Conservation (phyloP, 2,329 filamentous ascomycete genomes). For the Domatiomyces catenatus region DNA sequence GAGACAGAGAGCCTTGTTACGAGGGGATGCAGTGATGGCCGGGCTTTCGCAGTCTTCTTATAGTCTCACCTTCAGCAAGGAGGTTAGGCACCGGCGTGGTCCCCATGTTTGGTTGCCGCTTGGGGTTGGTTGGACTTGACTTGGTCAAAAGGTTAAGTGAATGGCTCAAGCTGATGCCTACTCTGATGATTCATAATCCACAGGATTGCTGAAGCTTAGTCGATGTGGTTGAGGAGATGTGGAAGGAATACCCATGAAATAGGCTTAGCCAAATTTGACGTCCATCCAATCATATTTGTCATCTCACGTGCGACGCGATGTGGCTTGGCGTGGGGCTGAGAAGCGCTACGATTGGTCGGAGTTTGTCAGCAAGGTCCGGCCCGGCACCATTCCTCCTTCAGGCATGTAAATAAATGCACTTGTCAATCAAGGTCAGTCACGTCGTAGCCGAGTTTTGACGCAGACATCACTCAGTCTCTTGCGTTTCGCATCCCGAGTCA, state of each 20-base stretch:
- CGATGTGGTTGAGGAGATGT: neutral
- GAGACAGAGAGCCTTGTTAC: too few relatives aligned
- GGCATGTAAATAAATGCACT: neutral
- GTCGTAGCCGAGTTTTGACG: neutral
- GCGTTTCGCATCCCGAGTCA: neutral
- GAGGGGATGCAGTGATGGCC: too few relatives aligned
- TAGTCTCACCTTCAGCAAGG: neutral
- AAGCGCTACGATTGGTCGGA: neutral
- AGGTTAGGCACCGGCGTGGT: neutral
- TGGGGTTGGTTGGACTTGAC: neutral
- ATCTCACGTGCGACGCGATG: too few relatives aligned
- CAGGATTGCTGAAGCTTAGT: neutral
- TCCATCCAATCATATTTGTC: too few relatives aligned
- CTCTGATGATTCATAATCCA: neutral
- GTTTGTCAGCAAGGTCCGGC: neutral
- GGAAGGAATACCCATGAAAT: neutral
- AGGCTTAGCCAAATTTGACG: neutral
- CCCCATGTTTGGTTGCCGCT: neutral
- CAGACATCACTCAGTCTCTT: neutral
- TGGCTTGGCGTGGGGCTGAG: neutral
- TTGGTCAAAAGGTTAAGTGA: neutral
- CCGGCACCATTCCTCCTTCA: neutral
- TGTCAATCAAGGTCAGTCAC: neutral
- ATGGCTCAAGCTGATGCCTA: neutral
- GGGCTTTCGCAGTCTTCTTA: neutral